Base-by-base conservation (phyloP, 139 green algal genomes). In the Trebouxia sp. region DNA sequence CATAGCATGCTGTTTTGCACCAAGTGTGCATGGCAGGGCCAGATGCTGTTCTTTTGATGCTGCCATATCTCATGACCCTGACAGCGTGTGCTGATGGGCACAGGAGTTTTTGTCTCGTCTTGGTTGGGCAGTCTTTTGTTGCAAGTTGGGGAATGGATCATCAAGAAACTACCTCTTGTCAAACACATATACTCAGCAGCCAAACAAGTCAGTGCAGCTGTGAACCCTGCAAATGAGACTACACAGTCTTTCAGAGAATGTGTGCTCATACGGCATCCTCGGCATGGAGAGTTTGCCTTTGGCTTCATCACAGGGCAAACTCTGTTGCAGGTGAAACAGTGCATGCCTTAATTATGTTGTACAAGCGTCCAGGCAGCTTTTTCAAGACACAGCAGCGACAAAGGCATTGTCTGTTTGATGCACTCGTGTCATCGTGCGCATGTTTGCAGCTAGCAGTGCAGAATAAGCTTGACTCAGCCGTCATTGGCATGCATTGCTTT, bases 131-230 rank as follows among this genome's bases (percentile, higher is more conserved):
- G 84, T n/a, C 79, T 85, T 30, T 51, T 96, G 26, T 86, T 98
- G 62, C 83, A 84, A 24, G 47, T 98, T 4, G 94, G 94, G 0
- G 95, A 98, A 85, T 96, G 92, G 90, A 90, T 98, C 79, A 97
- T 98, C 85, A 91, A 91, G 66, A 91, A 93, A 17, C 79, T 98
- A 51, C 95, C 95, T 4, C 88, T 98, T 14, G 85, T 98, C 7
- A 97, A 95, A 72, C 94, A 98, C 84, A 95, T 98, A 50, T 98
- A 98, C 88, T 94, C 87, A 2, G 95, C 95, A 1, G 95, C 95
- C 11, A 98, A 98, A 85, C 95, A 98, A 87, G 90, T 92, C 14
- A 91, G 83, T 69, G 87, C 91, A 11, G 93, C 92, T 1, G 79
- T 97, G 17, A 94, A 93, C 45, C 93, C 93, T 0, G 85, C 89